phyloP scores from a whole-genome alignment of 371 early-diverging fungal genomes.

The Gilbertella persicaria region DNA sequence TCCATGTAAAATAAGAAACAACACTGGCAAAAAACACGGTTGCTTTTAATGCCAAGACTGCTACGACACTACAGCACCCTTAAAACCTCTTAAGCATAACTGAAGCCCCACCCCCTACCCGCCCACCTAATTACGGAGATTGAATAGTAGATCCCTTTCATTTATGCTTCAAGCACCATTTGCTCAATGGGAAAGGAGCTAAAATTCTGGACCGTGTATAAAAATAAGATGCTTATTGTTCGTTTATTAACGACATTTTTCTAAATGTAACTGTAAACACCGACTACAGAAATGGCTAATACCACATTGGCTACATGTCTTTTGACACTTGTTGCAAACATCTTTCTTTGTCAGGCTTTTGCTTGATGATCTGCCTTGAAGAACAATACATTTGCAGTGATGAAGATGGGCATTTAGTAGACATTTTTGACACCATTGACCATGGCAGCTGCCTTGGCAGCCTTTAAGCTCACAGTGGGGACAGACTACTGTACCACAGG shows the following conservation, averaged over 20 bases:
- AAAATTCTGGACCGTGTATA: too few relatives aligned
- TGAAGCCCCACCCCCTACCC: too few relatives aligned
- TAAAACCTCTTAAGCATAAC: too few relatives aligned
- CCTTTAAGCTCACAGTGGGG: constrained; percentile 16
- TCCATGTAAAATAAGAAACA: too few relatives aligned
- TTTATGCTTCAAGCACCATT: too few relatives aligned
- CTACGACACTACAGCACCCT: too few relatives aligned
- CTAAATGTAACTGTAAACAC: constrained; percentile 12
- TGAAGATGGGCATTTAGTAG: not conserved
- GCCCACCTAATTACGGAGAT: too few relatives aligned
- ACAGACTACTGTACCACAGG: constrained; percentile 17
- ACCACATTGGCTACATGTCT: constrained; percentile 5
- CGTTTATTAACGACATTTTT: constrained; percentile 15
- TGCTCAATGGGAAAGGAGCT: too few relatives aligned
- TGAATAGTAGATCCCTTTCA: too few relatives aligned
- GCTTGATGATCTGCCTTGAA: constrained; percentile 3
- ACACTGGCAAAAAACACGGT: too few relatives aligned
- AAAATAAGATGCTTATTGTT: too few relatives aligned
- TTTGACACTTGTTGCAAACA: constrained; percentile 14
- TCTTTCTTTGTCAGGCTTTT: constrained; percentile 10
- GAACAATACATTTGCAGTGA: constrained; percentile 18
- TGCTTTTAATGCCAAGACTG: too few relatives aligned
- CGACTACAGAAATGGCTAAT: constrained; percentile 11
- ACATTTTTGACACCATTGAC: constrained; percentile 22
- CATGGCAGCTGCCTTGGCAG: constrained; percentile 18